Conservation (phyloP, 176 grass and related monocot species). For the Coix lacrymajobi region DNA sequence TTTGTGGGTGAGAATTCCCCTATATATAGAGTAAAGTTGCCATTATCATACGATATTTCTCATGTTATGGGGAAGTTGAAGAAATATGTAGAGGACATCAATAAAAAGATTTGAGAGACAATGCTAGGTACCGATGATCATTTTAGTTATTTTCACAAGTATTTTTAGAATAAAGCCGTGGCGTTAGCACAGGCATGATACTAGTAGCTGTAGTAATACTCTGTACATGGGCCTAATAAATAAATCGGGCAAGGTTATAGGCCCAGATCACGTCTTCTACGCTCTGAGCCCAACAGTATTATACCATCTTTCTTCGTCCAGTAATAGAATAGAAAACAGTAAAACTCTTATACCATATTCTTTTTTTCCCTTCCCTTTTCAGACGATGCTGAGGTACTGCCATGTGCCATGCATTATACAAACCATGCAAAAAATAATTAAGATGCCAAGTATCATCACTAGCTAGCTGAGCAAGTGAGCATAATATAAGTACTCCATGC, state of each 20-base stretch:
- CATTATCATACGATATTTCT: no score
- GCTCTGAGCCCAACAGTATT: background rate
- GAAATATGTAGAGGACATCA: no score
- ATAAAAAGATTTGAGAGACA: no score
- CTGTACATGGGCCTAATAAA: background rate
- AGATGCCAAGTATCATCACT: background rate
- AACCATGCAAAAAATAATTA: background rate
- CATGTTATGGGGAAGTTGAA: no score
- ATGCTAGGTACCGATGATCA: no score
- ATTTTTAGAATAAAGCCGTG: no score
- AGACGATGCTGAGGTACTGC: background rate
- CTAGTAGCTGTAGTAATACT: background rate
- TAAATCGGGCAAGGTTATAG: background rate
- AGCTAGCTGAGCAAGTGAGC: background rate
- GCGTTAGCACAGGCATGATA: no score
- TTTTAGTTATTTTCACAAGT: no score
- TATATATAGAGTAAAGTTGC: no score
- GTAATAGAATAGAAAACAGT: background rate
- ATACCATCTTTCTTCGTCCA: background rate
- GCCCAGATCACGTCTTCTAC: background rate
- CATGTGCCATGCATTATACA: background rate
- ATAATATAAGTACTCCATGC: no score
- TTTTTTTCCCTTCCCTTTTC: background rate
- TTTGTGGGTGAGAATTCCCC: no score
- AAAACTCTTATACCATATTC: background rate